phyloP scores from a whole-genome alignment of 345 rosid species.

The Eucalyptus sp. region DNA sequence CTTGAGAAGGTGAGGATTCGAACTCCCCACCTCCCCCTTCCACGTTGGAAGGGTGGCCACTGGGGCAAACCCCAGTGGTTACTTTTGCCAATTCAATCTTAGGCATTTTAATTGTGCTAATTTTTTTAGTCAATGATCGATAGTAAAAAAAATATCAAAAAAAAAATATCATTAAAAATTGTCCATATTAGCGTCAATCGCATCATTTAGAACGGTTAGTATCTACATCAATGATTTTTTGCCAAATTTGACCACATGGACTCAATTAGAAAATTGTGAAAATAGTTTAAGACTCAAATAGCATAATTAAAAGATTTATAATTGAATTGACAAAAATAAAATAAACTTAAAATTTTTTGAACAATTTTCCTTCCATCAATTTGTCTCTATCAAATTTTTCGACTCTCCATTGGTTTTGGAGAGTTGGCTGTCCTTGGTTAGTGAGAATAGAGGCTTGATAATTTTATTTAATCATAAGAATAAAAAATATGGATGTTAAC shows the following conservation, averaged over 20 bases:
- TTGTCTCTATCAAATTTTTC: background rate
- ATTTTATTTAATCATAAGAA: background rate
- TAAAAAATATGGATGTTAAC: background rate
- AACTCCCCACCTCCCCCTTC: no score
- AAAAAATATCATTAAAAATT: no score
- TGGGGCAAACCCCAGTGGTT: no score
- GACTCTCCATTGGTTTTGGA: background rate
- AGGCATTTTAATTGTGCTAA: background rate
- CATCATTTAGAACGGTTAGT: background rate
- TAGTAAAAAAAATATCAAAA: no score
- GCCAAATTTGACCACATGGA: background rate
- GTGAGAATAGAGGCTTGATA: background rate
- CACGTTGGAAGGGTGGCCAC: no score
- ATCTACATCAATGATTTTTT: background rate
- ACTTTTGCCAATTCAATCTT: background rate
- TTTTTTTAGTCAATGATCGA: no score
- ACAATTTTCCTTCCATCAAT: background rate
- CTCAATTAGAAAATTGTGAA: background rate
- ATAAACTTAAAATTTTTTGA: no score
- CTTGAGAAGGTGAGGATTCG: no score
- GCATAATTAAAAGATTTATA: no score
- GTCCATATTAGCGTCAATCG: rapidly evolving
- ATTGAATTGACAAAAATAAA: background rate
- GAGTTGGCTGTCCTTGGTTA: background rate
- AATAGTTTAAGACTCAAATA: no score